A percentile compares a stretch with the other conserved stretches of the same genome.
Conservation (phyloP, 2,329 filamentous ascomycete genomes). For the Zalaria obscura region DNA sequence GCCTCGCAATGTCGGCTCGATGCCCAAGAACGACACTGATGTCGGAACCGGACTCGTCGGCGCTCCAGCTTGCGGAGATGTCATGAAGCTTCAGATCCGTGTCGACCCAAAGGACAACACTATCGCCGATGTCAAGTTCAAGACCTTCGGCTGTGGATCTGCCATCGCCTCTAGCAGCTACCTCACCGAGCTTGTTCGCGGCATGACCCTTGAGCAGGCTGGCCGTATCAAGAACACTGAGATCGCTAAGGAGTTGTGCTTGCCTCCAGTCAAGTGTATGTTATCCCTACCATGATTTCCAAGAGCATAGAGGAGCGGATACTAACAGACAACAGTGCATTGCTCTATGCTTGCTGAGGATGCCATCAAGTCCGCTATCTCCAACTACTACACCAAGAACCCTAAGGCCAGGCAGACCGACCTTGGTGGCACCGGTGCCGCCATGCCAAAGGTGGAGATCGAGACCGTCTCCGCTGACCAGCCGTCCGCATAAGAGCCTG, state of each 20-base stretch:
- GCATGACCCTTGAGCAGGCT: constrained; percentile 93
- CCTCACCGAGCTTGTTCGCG: constrained; percentile 82
- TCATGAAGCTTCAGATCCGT: constrained; percentile 88
- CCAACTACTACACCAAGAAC: constrained; percentile 86
- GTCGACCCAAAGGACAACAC: constrained; percentile 79
- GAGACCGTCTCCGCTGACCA: constrained; percentile 32
- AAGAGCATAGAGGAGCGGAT: not conserved
- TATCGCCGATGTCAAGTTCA: constrained; percentile 93
- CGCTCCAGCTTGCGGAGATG: constrained; percentile 81
- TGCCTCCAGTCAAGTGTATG: constrained; percentile 77
- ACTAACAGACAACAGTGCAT: constrained; percentile 43
- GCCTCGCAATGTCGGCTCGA: constrained; percentile 65
- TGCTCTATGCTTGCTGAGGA: constrained; percentile 90
- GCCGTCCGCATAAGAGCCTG: constrained; percentile 3
- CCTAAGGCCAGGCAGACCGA: constrained; percentile 60
- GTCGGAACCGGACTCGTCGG: constrained; percentile 86
- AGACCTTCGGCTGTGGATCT: constrained; percentile 89
- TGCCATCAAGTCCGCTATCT: constrained; percentile 83
- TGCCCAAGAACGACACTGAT: constrained; percentile 64
- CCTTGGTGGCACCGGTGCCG: constrained; percentile 58
- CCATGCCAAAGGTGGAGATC: constrained; percentile 51
- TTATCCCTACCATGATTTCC: constrained; percentile 11
- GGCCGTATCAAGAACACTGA: constrained; percentile 90
- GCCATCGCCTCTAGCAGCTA: constrained; percentile 94
- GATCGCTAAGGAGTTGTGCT: constrained; percentile 89